Conservation (phyloP, 495 filamentous ascomycete species). For the Penicillium argentinense region DNA sequence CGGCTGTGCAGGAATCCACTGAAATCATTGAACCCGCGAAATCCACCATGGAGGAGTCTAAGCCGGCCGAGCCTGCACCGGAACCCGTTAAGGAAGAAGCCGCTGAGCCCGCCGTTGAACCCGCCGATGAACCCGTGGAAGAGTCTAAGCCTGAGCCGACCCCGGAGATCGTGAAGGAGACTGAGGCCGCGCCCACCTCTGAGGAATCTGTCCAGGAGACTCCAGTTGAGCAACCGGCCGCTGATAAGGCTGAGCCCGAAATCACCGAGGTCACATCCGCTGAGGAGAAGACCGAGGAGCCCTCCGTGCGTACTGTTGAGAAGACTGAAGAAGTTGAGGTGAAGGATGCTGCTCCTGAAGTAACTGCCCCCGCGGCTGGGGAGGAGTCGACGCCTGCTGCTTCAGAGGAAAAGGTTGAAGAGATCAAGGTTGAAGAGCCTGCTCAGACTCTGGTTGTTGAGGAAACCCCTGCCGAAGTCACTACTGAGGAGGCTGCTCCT, state of each 20-base stretch:
- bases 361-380: neutral
- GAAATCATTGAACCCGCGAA: neutral
- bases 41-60: constrained; percentile 3
- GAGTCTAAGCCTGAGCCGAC: too few relatives aligned
- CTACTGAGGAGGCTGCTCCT: constrained; percentile 1
- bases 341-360: neutral
- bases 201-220: too few relatives aligned
- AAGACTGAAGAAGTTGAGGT: neutral
- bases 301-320: neutral
- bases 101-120: constrained; percentile 2
- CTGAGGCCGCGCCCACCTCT: too few relatives aligned
- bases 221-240: too few relatives aligned
- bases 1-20: neutral
- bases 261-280: neutral
- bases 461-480: constrained; percentile 9
- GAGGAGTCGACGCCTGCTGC: neutral
- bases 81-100: constrained; percentile 6
- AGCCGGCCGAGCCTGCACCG: constrained; percentile 3
- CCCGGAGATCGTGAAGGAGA: too few relatives aligned
- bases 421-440: constrained; percentile 15
- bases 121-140: neutral
- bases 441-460: neutral
- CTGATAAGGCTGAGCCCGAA: neutral
- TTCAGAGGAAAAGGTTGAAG: constrained; percentile 1
- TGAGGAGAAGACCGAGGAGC: neutral